Base-by-base conservation (phyloP, 2,329 filamentous ascomycete genomes). In the Taxawa tesnikishii region DNA sequence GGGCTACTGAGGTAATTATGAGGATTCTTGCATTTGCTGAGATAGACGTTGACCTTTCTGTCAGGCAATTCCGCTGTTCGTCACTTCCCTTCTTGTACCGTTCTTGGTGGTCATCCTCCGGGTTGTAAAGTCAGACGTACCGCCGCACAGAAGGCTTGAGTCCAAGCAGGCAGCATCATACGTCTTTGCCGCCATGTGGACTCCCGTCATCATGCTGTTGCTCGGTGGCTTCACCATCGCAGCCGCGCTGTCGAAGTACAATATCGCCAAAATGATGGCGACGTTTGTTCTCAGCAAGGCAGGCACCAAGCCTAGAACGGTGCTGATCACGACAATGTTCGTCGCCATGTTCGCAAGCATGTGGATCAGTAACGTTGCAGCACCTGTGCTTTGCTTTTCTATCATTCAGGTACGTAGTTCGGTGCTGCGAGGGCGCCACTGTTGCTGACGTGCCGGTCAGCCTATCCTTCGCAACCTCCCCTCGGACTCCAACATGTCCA, bases 341-440 rank as follows among this genome's bases (percentile, higher is more conserved):
- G 90, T 98, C 26, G 87, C 88, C 34, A 92, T 90, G 50, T 92
- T 98, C 54, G 80, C 92, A 6, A 94, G 85, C 47, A 98, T 98
- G 90, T 84, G 93, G 68, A 96, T 98, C 50, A 94, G 85, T 60
- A 98, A 98, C 45, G 92, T 98, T 16, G 90, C 90, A 1, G 88
- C 92, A 2, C 90, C 90, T 0, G 90, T 98, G 7, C 70, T 98
- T 23, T 98, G 90, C 64, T 96, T 92, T 57, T 93, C 85, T 13
- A 94, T 98, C 48, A 93, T 98, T 38, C 87, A 94, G 69, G 79
- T 83, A 57, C 45, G 67, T 39, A 13, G 15, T 4, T 21, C 54
- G 10, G 40, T 34, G 17, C 3, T 26, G 15, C 5, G 6, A 14
- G 29, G 8, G 6, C 15, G 4, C 4, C 10, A 21, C 26, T 25